Base-by-base conservation (phyloP, 2,329 filamentous ascomycete genomes). In the Colletotrichum liaoningense region DNA sequence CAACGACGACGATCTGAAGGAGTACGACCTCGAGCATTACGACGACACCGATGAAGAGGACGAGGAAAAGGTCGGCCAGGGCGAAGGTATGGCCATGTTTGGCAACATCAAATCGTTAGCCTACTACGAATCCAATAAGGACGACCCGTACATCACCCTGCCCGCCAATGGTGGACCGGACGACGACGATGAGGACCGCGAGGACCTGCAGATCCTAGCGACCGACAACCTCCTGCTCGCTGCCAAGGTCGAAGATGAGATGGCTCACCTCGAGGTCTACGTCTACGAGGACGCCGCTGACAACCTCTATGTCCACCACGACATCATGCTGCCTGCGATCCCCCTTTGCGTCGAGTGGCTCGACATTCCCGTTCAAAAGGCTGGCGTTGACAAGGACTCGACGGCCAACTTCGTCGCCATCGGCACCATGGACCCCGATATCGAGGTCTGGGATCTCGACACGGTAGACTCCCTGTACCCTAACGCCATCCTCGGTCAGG, bases 251-350 rank as follows among this genome's bases (percentile, higher is more conserved):
- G 97, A 99, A 84, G 97, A 99, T 79, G 97, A 99, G 81, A 92
- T 99, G 74, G 96, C 97, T 22, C 96, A 98, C 83, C 88, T 99
- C 30, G 97, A 99, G 83, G 93, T 98, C 24, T 98, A 98, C 80
- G 95, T 99, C 33, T 99, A 98, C 84, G 97, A 99, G 83, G 97
- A 98, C 78, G 91, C 91, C 75, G 94, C 93, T 57, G 97, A 98
- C 84, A 99, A 99, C 82, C 92, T 99, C 74, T 99, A 99, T 83
- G 96, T 99, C 28, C 97, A 99, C 86, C 97, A 99, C 89, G 97
- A 99, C 83, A 97, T 99, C 79, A 98, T 99, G 96, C 90, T 99
- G 69, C 97, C 97, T 38, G 96, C 96, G 28, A 98, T 99, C 80
- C 97, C 97, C 12, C 91, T 99, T 7, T 97, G 95, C 79, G 90